Evolutionary conservation across 208 protist species (phyloP).

Genomic region (Crithidia fasciculata): DNA sequence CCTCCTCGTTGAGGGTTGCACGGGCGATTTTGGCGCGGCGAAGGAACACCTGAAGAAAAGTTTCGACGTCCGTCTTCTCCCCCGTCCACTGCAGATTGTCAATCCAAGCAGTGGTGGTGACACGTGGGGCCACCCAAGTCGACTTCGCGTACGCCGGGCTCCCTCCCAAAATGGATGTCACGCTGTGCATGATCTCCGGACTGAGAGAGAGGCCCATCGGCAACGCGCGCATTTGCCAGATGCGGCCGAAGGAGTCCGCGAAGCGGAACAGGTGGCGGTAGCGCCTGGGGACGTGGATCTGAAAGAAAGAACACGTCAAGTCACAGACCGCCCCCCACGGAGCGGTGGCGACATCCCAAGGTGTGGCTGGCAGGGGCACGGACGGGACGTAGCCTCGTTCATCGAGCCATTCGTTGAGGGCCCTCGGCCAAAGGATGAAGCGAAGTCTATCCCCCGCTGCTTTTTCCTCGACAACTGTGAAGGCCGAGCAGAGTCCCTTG

Average conservation of each 20-base stretch:
- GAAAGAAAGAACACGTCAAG: constrained; percentile 24
- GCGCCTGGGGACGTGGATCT: constrained; percentile 1
- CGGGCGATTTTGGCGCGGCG: not conserved
- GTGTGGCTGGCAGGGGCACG: constrained; percentile 7
- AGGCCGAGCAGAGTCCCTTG: not conserved
- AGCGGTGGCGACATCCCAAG: constrained; percentile 10
- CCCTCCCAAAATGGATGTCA: constrained; percentile 6
- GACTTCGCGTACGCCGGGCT: not conserved
- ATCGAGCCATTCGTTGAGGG: constrained; percentile 13
- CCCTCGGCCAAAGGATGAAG: constrained; percentile 20
- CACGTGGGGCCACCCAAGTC: not conserved
- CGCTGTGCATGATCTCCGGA: constrained; percentile 20
- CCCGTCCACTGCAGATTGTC: constrained; percentile 25
- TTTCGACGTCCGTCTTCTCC: not conserved
- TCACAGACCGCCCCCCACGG: constrained; percentile 10
- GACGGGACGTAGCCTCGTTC: constrained; percentile 6
- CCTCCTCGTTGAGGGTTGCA: constrained; percentile 16
- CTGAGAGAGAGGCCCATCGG: constrained; percentile 11
- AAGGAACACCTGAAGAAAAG: not conserved
- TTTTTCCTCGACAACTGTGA: constrained; percentile 16
- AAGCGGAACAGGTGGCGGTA: constrained; percentile 19
- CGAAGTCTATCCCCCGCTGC: constrained; percentile 5
- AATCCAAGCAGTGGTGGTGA: constrained; percentile 13
- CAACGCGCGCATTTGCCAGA: constrained; percentile 21
- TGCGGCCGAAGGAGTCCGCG: not conserved